Evolutionary conservation across 805 yeast species (phyloP).

Genomic region (Starmerella geochares): DNA sequence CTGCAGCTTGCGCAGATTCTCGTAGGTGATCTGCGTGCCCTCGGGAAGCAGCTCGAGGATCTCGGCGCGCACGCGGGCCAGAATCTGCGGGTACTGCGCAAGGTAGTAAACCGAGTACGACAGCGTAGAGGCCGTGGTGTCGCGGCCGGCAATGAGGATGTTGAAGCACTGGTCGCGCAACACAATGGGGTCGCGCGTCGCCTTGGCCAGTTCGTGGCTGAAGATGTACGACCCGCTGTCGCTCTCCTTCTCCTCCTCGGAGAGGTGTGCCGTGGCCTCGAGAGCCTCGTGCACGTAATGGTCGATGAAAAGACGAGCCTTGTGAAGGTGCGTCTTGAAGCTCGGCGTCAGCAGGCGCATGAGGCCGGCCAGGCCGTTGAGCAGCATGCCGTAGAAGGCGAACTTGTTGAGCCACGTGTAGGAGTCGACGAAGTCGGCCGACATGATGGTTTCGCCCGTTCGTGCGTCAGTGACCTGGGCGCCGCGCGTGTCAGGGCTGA

Average conservation of each 20-base stretch:
- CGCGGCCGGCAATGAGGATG: slow-evolving; percentile 41
- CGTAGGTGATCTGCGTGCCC: slow-evolving; percentile 32
- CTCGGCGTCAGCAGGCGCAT: slow-evolving; percentile 13
- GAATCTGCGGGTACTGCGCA: slow-evolving; percentile 35
- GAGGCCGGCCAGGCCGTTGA: slow-evolving; percentile 11
- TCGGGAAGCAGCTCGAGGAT: slow-evolving; percentile 22
- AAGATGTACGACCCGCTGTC: slow-evolving; percentile 32
- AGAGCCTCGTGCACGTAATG: slow-evolving; percentile 35
- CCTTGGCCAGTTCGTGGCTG: slow-evolving; percentile 39
- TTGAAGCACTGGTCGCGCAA: slow-evolving; percentile 40
- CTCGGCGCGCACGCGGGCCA: slow-evolving; percentile 31
- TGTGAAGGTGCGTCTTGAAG: slow-evolving; percentile 31
- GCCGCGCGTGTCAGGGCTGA: slow-evolving; percentile 4
- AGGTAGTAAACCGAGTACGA: slow-evolving; percentile 37
- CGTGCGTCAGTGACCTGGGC: neutral
- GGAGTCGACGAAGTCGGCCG: slow-evolving; percentile 24
- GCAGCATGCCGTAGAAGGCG: slow-evolving; percentile 8
- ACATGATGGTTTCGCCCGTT: slow-evolving; percentile 21
- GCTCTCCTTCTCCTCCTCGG: neutral
- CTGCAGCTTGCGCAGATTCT: slow-evolving; percentile 36
- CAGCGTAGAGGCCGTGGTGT: slow-evolving; percentile 41
- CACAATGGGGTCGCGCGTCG: slow-evolving; percentile 37
- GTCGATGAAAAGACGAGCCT: slow-evolving; percentile 32
- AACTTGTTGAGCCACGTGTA: slow-evolving; percentile 16
- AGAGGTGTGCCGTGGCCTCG: slow-evolving; percentile 12